Conservation (phyloP, 164 flowering plant genomes). For the Amborella trichopoda region DNA sequence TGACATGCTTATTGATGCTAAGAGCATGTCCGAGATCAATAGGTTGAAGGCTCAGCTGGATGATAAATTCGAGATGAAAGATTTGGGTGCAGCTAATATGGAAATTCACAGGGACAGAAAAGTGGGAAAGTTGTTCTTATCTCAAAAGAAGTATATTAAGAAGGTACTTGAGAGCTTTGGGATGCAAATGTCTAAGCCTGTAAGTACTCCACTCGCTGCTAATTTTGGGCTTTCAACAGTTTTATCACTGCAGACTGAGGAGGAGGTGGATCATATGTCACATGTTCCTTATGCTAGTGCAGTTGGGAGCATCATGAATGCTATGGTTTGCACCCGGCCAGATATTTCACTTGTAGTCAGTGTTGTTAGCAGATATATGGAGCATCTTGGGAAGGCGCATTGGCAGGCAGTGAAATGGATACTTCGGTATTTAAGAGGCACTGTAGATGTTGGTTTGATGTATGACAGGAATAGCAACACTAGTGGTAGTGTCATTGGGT, state of each 20-base stretch:
- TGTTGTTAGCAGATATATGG: conserved; percentile 2
- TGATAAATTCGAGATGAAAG: background rate
- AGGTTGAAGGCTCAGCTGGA: background rate
- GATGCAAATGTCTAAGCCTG: background rate
- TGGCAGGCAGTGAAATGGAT: conserved; percentile 2
- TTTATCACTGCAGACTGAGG: background rate
- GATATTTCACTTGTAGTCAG: conserved; percentile 3
- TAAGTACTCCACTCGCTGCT: background rate
- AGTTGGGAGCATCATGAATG: conserved; percentile 7
- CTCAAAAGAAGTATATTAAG: conserved; percentile 1
- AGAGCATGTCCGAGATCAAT: conserved; percentile 1
- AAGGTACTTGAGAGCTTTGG: background rate
- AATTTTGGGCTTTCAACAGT: background rate
- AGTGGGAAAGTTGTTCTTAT: background rate
- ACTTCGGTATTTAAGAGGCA: background rate
- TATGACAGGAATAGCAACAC: background rate
- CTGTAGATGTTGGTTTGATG: too few species aligned
- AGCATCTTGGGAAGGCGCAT: background rate
- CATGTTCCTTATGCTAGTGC: conserved; percentile 4
- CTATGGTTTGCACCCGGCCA: background rate
- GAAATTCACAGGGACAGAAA: background rate
- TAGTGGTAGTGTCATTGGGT: background rate
- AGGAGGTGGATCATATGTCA: conserved; percentile 4
- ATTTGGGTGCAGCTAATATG: conserved; percentile 1
- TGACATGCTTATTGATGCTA: background rate